A percentile compares a stretch with the other conserved stretches of the same genome.
Conservation (phyloP, 1,284 basidiomycete genomes). For the Mrakiaceae sp. region DNA sequence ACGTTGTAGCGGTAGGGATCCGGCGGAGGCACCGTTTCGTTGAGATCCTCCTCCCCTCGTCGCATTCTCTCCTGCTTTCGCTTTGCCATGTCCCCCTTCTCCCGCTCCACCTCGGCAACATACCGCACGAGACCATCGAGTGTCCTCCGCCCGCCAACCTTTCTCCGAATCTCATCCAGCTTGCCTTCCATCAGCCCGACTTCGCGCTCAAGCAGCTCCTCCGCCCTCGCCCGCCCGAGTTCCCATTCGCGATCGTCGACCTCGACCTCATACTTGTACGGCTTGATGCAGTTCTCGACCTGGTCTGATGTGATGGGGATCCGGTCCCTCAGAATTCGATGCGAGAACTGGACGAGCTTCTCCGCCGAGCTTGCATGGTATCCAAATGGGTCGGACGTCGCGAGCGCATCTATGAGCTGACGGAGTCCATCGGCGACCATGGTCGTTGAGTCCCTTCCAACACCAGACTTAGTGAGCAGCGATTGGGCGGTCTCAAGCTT, state of each 20-base stretch:
- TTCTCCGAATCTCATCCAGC: conserved; percentile 68
- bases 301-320: conserved; percentile 90
- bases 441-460: conserved; percentile 87
- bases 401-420: conserved; percentile 76
- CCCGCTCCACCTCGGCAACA: conserved; percentile 71
- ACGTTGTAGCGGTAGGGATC: conserved; percentile 83
- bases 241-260: conserved; percentile 83
- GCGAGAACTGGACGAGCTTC: conserved; percentile 80
- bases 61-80: conserved; percentile 29
- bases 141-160: conserved; percentile 73
- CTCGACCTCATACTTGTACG: conserved; percentile 90
- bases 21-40: conserved; percentile 39
- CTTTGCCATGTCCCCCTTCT: conserved; percentile 52
- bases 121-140: conserved; percentile 68
- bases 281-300: conserved; percentile 99
- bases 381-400: conserved; percentile 78
- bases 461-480: conserved; percentile 86
- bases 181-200: conserved; percentile 72
- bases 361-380: conserved; percentile 80
- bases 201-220: conserved; percentile 75
- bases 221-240: conserved; percentile 58
- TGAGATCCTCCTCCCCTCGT: conserved; percentile 32
- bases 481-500: conserved; percentile 88
- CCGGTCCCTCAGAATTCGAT: conserved; percentile 81
- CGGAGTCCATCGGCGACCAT: conserved; percentile 92